Evolutionary conservation across 1,284 basidiomycete species (phyloP).

Genomic region (Sporisorium scitamineum): DNA sequence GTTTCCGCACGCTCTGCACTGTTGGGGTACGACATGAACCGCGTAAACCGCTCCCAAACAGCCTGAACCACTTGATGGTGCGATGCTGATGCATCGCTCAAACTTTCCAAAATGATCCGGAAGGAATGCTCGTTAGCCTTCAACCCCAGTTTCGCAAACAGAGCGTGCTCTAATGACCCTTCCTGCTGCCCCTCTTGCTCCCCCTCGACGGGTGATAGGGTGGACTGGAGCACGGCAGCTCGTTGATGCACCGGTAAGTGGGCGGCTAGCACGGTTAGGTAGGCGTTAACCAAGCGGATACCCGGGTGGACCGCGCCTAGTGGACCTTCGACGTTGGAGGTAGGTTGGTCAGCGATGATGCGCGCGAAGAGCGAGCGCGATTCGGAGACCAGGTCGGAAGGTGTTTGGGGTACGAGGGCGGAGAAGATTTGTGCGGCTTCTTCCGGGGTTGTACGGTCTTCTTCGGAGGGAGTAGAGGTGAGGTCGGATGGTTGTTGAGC

Average conservation of each 20-base stretch:
- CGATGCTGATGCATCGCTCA: not conserved
- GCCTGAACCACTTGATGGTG: conserved; percentile 9
- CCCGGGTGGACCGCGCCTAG: conserved; percentile 77
- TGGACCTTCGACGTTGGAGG: conserved; percentile 62
- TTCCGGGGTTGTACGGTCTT: conserved; percentile 70
- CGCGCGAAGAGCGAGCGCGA: conserved; percentile 78
- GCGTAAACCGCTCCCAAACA: conserved; percentile 43
- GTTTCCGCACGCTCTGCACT: not conserved
- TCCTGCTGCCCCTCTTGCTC: not conserved
- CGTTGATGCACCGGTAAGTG: conserved; percentile 60
- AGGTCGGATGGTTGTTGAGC: not conserved
- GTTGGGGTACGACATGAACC: not conserved
- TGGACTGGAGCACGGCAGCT: conserved; percentile 8
- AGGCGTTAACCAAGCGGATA: conserved; percentile 81
- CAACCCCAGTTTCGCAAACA: conserved; percentile 47
- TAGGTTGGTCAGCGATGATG: conserved; percentile 74
- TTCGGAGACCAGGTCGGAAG: conserved; percentile 81
- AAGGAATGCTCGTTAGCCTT: conserved; percentile 55
- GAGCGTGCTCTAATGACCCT: conserved; percentile 19
- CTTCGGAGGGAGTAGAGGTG: not conserved
- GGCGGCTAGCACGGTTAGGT: conserved; percentile 78
- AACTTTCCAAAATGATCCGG: conserved; percentile 44
- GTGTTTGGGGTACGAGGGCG: conserved; percentile 75
- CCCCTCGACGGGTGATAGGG: not conserved
- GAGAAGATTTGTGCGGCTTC: conserved; percentile 72